phyloP scores from a whole-genome alignment of 768 basidiomycete genomes.

The Candolleomyces eurysporus region DNA sequence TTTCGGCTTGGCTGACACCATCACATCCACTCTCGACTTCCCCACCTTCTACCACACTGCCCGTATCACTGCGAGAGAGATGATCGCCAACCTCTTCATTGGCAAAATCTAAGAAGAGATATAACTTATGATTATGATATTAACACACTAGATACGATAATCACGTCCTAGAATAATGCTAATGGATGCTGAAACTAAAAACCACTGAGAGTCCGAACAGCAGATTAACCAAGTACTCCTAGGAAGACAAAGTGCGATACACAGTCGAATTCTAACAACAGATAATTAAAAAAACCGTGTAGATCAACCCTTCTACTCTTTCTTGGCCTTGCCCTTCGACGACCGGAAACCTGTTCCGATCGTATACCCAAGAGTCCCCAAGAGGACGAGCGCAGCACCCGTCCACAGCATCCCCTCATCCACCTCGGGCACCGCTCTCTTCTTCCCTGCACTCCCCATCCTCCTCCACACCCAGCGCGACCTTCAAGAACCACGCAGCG shows the following conservation, averaged over 20 bases:
- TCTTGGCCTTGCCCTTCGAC: slow-evolving; percentile 17
- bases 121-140: neutral
- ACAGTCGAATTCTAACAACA: neutral
- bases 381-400: slow-evolving; percentile 65
- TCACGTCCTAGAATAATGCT: neutral
- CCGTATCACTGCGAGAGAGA: slow-evolving; percentile 80
- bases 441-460: neutral
- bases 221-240: too few relatives aligned
- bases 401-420: slow-evolving; percentile 57
- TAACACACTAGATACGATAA: neutral
- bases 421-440: slow-evolving; percentile 27
- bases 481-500: slow-evolving; percentile 12
- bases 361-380: slow-evolving; percentile 72
- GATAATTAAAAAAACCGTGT: neutral
- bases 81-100: slow-evolving; percentile 72
- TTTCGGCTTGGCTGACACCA: slow-evolving; percentile 83
- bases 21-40: slow-evolving; percentile 89
- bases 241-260: too few relatives aligned
- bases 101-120: slow-evolving; percentile 73
- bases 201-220: too few relatives aligned
- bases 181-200: too few relatives aligned
- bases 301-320: slow-evolving; percentile 9
- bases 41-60: slow-evolving; percentile 78
- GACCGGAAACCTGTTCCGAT: slow-evolving; percentile 29
- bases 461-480: slow-evolving; percentile 9